Conservation (phyloP, 805 yeast species). For the Wickerhamomyces ciferrii region DNA sequence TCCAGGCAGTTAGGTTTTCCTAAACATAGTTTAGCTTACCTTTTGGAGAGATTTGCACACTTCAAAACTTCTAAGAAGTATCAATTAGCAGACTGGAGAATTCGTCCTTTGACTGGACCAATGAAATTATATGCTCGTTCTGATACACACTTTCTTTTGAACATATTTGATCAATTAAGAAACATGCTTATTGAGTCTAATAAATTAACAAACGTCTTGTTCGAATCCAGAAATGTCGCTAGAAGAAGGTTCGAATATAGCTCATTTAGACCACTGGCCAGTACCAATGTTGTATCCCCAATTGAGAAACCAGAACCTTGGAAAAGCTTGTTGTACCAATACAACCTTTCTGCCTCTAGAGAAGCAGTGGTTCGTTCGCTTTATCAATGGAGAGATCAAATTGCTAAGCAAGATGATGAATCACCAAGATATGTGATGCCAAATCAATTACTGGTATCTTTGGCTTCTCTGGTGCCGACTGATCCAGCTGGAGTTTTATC, state of each 20-base stretch:
- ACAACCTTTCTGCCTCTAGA: conserved; percentile 52
- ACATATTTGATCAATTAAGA: conserved; percentile 71
- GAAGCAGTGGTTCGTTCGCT: conserved; percentile 53
- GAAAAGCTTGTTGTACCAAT: conserved; percentile 55
- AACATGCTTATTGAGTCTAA: conserved; percentile 50
- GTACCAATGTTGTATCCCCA: conserved; percentile 39
- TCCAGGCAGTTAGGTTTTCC: conserved; percentile 76
- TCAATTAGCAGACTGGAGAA: conserved; percentile 96
- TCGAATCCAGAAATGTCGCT: conserved; percentile 76
- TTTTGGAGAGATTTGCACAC: conserved; percentile 73
- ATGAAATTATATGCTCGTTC: conserved; percentile 88
- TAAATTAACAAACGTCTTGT: conserved; percentile 56
- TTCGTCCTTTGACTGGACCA: conserved; percentile 72
- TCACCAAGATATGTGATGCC: conserved; percentile 81
- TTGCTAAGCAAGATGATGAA: conserved; percentile 79
- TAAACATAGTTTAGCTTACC: conserved; percentile 76
- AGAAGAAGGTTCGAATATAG: conserved; percentile 77
- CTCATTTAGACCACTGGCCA: conserved; percentile 44
- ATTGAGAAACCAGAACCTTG: conserved; percentile 61
- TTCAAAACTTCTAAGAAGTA: conserved; percentile 91
- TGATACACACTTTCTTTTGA: conserved; percentile 87
- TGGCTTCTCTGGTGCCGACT: conserved; percentile 55
- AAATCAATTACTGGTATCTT: conserved; percentile 62
- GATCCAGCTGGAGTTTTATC: conserved; percentile 50
- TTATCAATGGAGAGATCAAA: conserved; percentile 76